Conservation (phyloP, 805 yeast species). For the Sugiyamaella smithiae region DNA sequence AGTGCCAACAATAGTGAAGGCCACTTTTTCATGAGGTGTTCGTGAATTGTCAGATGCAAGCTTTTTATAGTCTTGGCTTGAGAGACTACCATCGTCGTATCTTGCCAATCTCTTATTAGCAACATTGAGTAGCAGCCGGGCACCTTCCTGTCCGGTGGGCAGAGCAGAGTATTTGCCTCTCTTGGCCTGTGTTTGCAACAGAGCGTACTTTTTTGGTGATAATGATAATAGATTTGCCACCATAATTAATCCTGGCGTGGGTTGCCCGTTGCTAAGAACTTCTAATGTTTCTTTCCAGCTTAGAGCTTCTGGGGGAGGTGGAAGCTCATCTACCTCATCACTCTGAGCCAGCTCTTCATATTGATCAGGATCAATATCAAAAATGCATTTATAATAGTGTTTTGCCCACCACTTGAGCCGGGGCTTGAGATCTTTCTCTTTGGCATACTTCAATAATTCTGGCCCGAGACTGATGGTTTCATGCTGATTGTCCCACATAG, state of each 20-base stretch:
- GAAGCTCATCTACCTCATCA: constrained; percentile 15
- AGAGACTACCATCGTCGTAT: constrained; percentile 24
- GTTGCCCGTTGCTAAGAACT: constrained; percentile 18
- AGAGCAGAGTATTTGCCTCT: constrained; percentile 17
- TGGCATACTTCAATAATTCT: constrained; percentile 41
- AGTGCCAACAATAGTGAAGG: constrained; percentile 30
- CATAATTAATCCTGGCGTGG: constrained; percentile 19
- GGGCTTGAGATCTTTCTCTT: constrained; percentile 28
- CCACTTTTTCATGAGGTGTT: constrained; percentile 16
- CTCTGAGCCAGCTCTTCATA: constrained; percentile 22
- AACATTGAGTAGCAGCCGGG: constrained; percentile 15
- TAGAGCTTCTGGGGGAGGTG: constrained; percentile 16
- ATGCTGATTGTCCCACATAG: constrained; percentile 49
- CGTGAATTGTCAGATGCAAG: constrained; percentile 13
- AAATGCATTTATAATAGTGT: constrained; percentile 41
- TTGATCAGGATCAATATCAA: constrained; percentile 25
- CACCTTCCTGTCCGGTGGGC: constrained; percentile 12
- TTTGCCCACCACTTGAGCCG: constrained; percentile 47
- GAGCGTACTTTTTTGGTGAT: constrained; percentile 17
- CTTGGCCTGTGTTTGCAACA: constrained; percentile 20
- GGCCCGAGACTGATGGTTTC: constrained; percentile 59
- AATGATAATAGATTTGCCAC: constrained; percentile 21
- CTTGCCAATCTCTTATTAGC: constrained; percentile 18
- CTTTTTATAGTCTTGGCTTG: constrained; percentile 25
- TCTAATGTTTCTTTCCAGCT: constrained; percentile 24